Percentiles rank a stretch among this genome's conserved stretches.
Evolutionary conservation across 352 stramenopile genomes (phyloP).

Genomic region (Pythium inflatum): DNA sequence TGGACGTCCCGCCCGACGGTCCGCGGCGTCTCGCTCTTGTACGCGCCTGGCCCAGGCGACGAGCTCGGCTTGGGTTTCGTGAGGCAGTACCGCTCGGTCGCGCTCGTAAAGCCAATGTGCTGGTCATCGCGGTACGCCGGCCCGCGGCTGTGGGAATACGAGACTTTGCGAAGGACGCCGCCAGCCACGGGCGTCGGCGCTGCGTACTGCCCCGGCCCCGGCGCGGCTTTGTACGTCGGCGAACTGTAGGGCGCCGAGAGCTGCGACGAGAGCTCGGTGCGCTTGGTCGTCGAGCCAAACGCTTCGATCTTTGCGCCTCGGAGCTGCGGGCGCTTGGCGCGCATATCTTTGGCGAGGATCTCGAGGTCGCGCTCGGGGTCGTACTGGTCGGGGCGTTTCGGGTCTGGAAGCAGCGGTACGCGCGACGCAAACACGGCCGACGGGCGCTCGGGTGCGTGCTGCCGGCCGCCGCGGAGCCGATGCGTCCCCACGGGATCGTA

Average conservation of each 20-base stretch:
- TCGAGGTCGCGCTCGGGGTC: slow-evolving; percentile 72
- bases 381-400: slow-evolving; percentile 50
- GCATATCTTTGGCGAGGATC: slow-evolving; percentile 55
- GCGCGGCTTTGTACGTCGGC: slow-evolving; percentile 59
- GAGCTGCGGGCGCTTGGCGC: slow-evolving; percentile 40
- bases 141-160: slow-evolving; percentile 20
- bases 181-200: no score
- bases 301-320: slow-evolving; percentile 55
- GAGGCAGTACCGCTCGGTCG: slow-evolving; percentile 65
- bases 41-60: slow-evolving; percentile 54
- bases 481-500: slow-evolving; percentile 42
- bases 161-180: no score
- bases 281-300: slow-evolving; percentile 73
- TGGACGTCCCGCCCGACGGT: slow-evolving; percentile 59
- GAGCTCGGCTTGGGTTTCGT: slow-evolving; percentile 41
- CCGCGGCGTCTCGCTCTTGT: slow-evolving; percentile 65
- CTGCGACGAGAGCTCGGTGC: slow-evolving; percentile 58
- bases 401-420: slow-evolving; percentile 59
- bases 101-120: slow-evolving; percentile 69
- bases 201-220: slow-evolving; percentile 64
- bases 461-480: slow-evolving; percentile 9
- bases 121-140: slow-evolving; percentile 42
- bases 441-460: slow-evolving; percentile 29
- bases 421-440: slow-evolving; percentile 81
- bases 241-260: slow-evolving; percentile 60